Evolutionary conservation across 352 stramenopile species (phyloP), one percentile per base, ranked within the genome.

Genomic region (Phytophthora meadii): DNA sequence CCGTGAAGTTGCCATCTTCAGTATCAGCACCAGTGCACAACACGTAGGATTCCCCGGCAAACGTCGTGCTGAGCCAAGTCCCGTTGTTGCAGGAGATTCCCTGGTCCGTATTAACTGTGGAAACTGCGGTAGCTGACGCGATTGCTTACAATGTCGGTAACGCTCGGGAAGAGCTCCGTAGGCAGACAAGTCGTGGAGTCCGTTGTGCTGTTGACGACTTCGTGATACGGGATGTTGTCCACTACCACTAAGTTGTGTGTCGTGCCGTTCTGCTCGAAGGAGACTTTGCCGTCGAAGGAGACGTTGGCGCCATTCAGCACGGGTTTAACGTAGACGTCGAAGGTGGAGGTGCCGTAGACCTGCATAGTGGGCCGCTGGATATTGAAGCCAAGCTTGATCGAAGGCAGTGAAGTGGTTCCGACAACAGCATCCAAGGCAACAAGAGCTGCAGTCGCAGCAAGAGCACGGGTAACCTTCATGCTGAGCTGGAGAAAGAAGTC

Each of bases 281-380:
- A 66, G 15, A 70, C 66, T 12, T 74, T 69, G 45, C 72, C 79
- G 40, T 88, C 76, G 56, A 89, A 87, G 0, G 65, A 61, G 45
- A 61, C 58, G 54, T 69, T 71, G 57, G 42, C 52, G 7, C 54
- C 60, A 10, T 48, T 66, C 2, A 76, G 44, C 2, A 75, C 59
- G 8, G 72, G 76, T 44, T 76, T 81, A 12, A 82, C 71, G 56
- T 82, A 72, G 30, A 86, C 61, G 24, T 80, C 66, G 14, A 87
- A 84, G 47, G 52, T 65, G 46, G 68, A 70, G 32, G 72, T 36
- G n/a, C 76, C 74, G 48, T 87, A 79, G 40, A 86, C 64, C 12
- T 70, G 64, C 77, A 89, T 87, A 17, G 77, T 75, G 46, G 60
- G 70, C 19, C 81, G 77, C 51, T 87, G 81, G 59, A 82, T 74